Percentiles rank a stretch among this genome's conserved stretches.
phyloP scores from a whole-genome alignment of 2,329 filamentous ascomycete genomes.

The Alternaria rosae region DNA sequence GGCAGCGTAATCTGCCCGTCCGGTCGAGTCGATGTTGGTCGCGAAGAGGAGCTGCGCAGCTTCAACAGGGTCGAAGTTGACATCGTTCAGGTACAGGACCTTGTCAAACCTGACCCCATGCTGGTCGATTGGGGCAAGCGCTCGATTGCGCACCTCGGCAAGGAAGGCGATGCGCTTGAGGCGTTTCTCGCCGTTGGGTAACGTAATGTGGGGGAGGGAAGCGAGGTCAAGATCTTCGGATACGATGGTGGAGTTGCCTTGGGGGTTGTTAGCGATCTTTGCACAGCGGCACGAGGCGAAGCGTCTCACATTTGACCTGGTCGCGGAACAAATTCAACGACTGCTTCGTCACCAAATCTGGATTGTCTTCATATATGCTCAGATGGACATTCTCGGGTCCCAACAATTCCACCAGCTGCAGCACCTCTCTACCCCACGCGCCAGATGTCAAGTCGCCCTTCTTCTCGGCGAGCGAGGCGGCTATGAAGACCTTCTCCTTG shows the following conservation, averaged over 20 bases:
- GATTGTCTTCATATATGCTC: conserved; percentile 77
- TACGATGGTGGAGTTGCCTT: conserved; percentile 61
- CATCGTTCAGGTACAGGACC: conserved; percentile 71
- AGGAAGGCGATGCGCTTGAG: conserved; percentile 77
- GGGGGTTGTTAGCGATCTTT: conserved; percentile 20
- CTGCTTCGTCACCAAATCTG: conserved; percentile 62
- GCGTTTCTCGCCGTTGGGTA: conserved; percentile 69
- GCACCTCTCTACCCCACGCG: conserved; percentile 68
- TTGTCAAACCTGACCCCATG: conserved; percentile 65
- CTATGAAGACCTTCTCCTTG: conserved; percentile 76
- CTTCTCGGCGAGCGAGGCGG: conserved; percentile 73
- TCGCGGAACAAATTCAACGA: conserved; percentile 63
- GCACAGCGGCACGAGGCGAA: background rate
- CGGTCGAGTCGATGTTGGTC: conserved; percentile 62
- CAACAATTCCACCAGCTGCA: conserved; percentile 69
- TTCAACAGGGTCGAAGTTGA: conserved; percentile 67
- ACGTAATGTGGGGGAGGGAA: conserved; percentile 65
- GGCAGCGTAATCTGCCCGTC: conserved; percentile 65
- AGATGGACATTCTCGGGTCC: conserved; percentile 73
- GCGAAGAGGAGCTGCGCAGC: conserved; percentile 70
- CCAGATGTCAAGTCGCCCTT: conserved; percentile 67
- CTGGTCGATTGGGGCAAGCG: conserved; percentile 68
- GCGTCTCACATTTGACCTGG: conserved; percentile 54
- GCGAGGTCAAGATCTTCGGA: conserved; percentile 65
- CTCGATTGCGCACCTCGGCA: conserved; percentile 75